Evolutionary conservation across 345 rosid species (phyloP).

Genomic region (Citrus medica): DNA sequence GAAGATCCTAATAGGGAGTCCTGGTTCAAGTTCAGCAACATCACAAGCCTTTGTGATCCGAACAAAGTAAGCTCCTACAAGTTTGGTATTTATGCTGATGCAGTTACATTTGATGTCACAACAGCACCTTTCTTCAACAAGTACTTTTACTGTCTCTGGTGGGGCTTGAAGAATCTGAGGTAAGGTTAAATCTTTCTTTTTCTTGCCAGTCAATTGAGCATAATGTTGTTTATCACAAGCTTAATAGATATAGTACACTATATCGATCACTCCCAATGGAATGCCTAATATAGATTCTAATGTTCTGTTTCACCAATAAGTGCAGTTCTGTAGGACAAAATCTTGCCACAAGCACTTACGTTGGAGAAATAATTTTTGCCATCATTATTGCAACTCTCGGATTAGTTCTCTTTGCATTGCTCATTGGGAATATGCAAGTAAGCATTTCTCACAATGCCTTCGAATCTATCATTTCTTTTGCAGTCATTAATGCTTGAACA

Average conservation of each 20-base stretch:
- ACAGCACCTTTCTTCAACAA: constrained; percentile 63
- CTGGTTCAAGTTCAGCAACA: constrained; percentile 71
- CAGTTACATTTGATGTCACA: constrained; percentile 51
- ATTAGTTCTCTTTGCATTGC: constrained; percentile 85
- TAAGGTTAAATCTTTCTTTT: neutral
- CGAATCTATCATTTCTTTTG: neutral
- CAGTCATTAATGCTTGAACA: neutral
- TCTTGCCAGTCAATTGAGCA: neutral
- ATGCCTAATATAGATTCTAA: neutral
- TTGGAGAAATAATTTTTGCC: constrained; percentile 75
- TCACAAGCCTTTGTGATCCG: constrained; percentile 53
- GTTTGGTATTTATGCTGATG: constrained; percentile 82
- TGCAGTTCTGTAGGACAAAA: constrained; percentile 83
- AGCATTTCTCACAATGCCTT: constrained; percentile 15
- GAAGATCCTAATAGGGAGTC: constrained; percentile 32
- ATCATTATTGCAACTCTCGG: constrained; percentile 75
- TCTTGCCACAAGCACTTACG: constrained; percentile 72
- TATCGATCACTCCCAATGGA: neutral
- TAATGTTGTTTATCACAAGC: neutral
- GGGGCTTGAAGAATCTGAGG: constrained; percentile 92
- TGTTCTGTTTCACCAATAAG: neutral
- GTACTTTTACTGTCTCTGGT: constrained; percentile 94
- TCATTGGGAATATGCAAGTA: constrained; percentile 96
- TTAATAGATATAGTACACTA: neutral
- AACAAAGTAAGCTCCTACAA: constrained; percentile 31